Conservation (phyloP, 2,329 filamentous ascomycete genomes). For the Aureobasidium sp. region DNA sequence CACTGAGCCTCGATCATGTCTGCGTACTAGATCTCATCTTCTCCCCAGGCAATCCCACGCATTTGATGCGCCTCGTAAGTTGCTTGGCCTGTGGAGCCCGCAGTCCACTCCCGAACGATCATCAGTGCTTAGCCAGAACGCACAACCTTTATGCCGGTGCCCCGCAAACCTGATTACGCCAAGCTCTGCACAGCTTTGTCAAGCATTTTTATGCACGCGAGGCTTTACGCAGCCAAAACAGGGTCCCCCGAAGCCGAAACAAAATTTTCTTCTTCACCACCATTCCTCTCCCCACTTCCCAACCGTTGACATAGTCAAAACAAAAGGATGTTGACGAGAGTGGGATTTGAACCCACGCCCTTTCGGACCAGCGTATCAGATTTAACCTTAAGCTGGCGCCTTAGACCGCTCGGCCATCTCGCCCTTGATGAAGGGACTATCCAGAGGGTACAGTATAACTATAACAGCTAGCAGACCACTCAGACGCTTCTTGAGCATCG, state of each 20-base stretch:
- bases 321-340: slow-evolving; percentile 8
- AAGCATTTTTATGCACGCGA: background rate
- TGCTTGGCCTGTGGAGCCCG: background rate
- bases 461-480: background rate
- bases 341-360: slow-evolving; percentile 9
- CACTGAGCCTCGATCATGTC: background rate
- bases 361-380: slow-evolving; percentile 6
- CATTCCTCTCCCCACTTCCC: too few species aligned
- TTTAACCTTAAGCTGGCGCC: slow-evolving; percentile 9
- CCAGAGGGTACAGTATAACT: background rate
- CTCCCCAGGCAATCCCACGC: background rate
- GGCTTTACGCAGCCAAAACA: background rate
- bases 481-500: background rate
- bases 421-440: background rate
- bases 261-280: background rate
- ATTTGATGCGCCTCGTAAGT: background rate
- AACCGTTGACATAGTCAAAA: background rate
- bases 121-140: background rate
- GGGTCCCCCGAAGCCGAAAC: background rate
- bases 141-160: background rate
- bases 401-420: slow-evolving; percentile 12
- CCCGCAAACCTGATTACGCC: background rate
- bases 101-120: too few species aligned
- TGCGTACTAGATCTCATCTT: too few species aligned
- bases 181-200: background rate